A percentile compares a stretch with the other conserved stretches of the same genome.
phyloP scores from a whole-genome alignment of 2,329 filamentous ascomycete genomes.

The Tolypocladium tropicale region DNA sequence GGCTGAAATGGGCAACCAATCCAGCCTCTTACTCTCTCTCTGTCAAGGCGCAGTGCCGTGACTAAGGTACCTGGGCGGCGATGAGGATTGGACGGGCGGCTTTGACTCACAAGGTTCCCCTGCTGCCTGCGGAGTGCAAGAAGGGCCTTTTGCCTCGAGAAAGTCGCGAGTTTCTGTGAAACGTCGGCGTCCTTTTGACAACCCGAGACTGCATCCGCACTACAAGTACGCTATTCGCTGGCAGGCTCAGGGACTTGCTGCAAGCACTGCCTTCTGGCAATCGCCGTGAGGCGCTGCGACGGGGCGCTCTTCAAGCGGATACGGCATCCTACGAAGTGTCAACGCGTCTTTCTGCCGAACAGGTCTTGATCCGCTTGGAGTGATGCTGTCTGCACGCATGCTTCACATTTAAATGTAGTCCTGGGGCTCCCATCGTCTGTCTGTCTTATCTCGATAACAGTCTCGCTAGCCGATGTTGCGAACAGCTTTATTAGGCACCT shows the following conservation, averaged over 20 bases:
- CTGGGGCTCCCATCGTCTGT: not conserved
- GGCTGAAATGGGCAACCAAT: not conserved
- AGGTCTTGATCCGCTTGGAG: not conserved
- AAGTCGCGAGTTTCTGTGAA: not conserved
- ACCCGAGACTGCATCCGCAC: not conserved
- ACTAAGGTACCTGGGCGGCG: too few species aligned
- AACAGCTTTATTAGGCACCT: too few species aligned
- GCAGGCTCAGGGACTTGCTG: not conserved
- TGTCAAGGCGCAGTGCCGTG: not conserved
- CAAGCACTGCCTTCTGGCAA: not conserved
- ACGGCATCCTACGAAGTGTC: not conserved
- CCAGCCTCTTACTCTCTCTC: too few species aligned
- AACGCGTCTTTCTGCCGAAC: not conserved
- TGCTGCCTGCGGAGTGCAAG: too few species aligned
- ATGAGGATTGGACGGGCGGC: too few species aligned
- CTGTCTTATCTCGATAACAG: not conserved
- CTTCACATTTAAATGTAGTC: not conserved
- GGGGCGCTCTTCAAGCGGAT: not conserved
- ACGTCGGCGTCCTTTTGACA: not conserved
- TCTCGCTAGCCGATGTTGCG: not conserved
- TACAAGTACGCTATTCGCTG: too few species aligned
- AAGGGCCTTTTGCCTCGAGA: not conserved
- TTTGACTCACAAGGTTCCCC: not conserved
- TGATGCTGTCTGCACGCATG: not conserved
- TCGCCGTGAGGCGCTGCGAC: not conserved